These are phyloP conservation scores for Colletotrichum aenigma DNA, from an alignment of 2,329 filamentous ascomycete genomes.

Conservation along the genomic window DNA sequence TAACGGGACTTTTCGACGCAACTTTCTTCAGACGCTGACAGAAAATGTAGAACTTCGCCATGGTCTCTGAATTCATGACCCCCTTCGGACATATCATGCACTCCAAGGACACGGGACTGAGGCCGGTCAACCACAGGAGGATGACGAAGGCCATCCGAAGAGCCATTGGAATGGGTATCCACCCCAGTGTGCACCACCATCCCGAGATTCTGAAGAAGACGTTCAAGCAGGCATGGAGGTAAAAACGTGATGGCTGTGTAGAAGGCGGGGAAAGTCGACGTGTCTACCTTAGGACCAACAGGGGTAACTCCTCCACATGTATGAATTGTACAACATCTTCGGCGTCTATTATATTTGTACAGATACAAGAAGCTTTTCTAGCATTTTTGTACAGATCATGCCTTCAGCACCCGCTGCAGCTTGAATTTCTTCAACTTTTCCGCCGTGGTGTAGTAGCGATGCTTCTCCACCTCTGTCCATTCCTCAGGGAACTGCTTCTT, in stretches of 20 bases:
- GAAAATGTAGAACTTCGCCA: conserved; percentile 77
- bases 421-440: conserved; percentile 54
- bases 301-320: not conserved
- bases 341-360: conserved; percentile 23
- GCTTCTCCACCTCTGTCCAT: conserved; percentile 70
- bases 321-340: conserved; percentile 28
- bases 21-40: not conserved
- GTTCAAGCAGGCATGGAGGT: conserved; percentile 20
- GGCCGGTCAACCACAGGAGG: conserved; percentile 89
- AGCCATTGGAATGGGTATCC: conserved; percentile 86
- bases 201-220: conserved; percentile 72
- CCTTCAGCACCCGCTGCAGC: conserved; percentile 51
- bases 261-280: not conserved
- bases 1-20: not conserved
- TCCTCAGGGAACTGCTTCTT: conserved; percentile 67
- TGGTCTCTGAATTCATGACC: conserved; percentile 89
- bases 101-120: conserved; percentile 75
- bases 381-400: conserved; percentile 43
- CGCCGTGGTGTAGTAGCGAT: conserved; percentile 49
- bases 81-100: conserved; percentile 85
- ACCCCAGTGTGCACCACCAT: conserved; percentile 90
- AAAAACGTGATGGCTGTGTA: not conserved
- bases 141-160: conserved; percentile 92
- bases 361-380: conserved; percentile 20
- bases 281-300: not conserved